Conservation (phyloP, 2,329 filamentous ascomycete species). For the Beauveria brongniartii region DNA sequence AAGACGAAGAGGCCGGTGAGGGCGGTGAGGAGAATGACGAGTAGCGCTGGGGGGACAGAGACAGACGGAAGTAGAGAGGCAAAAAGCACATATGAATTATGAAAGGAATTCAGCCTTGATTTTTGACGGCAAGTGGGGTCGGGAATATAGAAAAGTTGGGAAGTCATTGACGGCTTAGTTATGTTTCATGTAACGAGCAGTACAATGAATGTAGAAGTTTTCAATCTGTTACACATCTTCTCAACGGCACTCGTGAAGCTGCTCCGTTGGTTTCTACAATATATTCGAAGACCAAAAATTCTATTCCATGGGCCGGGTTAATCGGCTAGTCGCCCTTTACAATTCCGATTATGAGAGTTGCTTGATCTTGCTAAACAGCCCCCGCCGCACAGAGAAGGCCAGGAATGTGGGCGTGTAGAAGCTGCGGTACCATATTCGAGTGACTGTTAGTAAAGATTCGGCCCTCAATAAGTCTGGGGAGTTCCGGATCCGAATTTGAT, state of each 20-base stretch:
- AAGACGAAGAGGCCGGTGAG: constrained; percentile 43
- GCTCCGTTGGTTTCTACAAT: background rate
- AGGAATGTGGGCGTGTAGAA: background rate
- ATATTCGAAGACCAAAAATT: background rate
- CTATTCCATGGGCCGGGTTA: background rate
- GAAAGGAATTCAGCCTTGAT: constrained; percentile 7
- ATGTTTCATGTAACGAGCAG: constrained; percentile 1
- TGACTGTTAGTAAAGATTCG: background rate
- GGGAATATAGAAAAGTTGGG: constrained; percentile 7
- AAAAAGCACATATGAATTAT: constrained; percentile 8
- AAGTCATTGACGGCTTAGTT: constrained; percentile 4
- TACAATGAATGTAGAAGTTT: constrained; percentile 2
- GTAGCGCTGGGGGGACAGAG: constrained; percentile 13
- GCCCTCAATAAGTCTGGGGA: background rate
- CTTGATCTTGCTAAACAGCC: background rate
- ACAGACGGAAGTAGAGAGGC: constrained; percentile 13
- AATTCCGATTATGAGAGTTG: background rate
- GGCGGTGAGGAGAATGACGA: constrained; percentile 30
- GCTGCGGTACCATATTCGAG: background rate
- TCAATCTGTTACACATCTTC: background rate
- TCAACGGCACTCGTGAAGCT: background rate
- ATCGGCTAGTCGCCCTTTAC: too few species aligned
- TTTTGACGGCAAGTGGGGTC: background rate
- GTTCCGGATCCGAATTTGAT: background rate
- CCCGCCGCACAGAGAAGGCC: background rate